Evolutionary conservation across 345 rosid genomes (phyloP), one percentile per base, ranked within the genome.

Genomic region (Erodium maritimum): DNA sequence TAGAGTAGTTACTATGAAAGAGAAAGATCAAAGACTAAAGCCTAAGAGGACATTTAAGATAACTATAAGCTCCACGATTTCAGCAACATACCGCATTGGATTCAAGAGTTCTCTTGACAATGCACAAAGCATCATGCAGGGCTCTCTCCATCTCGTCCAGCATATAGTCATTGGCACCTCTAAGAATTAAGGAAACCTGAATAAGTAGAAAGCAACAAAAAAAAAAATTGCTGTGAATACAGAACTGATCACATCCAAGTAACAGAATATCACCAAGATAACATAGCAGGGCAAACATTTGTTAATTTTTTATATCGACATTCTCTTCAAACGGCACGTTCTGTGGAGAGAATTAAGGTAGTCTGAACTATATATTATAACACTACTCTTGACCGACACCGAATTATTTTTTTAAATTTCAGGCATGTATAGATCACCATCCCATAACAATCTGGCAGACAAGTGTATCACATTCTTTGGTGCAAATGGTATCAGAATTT

Each of bases 91-190:
- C 97, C 86, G 73, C 80, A 67, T 83, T 84, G 55, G 97, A 94
- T 59, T 94, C 96, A 23, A 94, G 96, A 54, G 97, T 94, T 79
- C 97, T 82, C 82, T 90, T 87, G 53, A 93, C 99, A 71, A 85
- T 80, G 52, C 74, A 83, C 46, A 90, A 65, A 64, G 96, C 87
- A 58, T 93, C 99, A 59, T 87, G 95, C 42, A 93, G 81, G 50
- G 96, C 85, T 74, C 96, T 87, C 67, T 89, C 99, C 97, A 93
- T 89, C 79, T 94, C 97, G 61, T 94, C 99, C 60, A 90, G 95
- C 97, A 94, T 94, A 75, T 79, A 90, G 71, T 90, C 97, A 67
- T 94, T 93, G 48, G 97, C 99, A 58, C 97, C 97, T 77, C 96
- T 81, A 57, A 94, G 87, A 65, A 94, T 82, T 74, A 94, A 64